Conservation (phyloP, 2,329 filamentous ascomycete species). For the Colletotrichum godetiae region DNA sequence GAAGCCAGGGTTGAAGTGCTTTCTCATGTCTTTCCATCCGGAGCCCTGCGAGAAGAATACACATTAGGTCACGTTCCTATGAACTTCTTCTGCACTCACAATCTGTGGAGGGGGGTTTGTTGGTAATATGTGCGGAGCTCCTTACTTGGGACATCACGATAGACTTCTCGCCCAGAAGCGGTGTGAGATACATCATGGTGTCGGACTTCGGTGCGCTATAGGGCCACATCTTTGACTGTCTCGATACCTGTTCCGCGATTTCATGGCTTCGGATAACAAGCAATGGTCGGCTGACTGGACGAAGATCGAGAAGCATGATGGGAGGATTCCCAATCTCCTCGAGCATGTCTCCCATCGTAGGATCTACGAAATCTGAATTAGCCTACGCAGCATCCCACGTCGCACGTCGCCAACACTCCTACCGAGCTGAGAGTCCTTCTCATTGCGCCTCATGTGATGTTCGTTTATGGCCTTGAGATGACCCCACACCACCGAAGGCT, state of each 20-base stretch:
- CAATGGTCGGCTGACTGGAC: conserved; percentile 47
- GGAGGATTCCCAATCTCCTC: conserved; percentile 46
- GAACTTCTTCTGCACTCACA: background rate
- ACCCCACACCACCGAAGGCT: conserved; percentile 32
- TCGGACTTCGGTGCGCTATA: conserved; percentile 47
- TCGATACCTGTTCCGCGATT: conserved; percentile 51
- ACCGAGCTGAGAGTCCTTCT: conserved; percentile 17
- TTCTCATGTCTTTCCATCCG: conserved; percentile 43
- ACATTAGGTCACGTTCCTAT: background rate
- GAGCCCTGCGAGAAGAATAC: conserved; percentile 12
- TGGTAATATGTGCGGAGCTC: accelerated
- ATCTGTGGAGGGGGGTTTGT: background rate
- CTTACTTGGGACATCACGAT: conserved; percentile 35
- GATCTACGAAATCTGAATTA: conserved; percentile 34
- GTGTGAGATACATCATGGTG: conserved; percentile 40
- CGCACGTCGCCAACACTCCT: background rate
- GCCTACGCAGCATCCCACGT: too few species aligned
- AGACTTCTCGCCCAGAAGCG: conserved; percentile 39
- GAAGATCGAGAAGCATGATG: conserved; percentile 47
- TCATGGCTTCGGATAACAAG: conserved; percentile 46
- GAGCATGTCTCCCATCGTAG: conserved; percentile 42
- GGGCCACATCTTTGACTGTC: conserved; percentile 44
- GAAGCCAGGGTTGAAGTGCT: conserved; percentile 51
- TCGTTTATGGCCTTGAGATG: conserved; percentile 25
- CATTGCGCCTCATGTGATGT: conserved; percentile 1